phyloP scores from a whole-genome alignment of 805 yeast genomes.

The Candida nemodendra region DNA sequence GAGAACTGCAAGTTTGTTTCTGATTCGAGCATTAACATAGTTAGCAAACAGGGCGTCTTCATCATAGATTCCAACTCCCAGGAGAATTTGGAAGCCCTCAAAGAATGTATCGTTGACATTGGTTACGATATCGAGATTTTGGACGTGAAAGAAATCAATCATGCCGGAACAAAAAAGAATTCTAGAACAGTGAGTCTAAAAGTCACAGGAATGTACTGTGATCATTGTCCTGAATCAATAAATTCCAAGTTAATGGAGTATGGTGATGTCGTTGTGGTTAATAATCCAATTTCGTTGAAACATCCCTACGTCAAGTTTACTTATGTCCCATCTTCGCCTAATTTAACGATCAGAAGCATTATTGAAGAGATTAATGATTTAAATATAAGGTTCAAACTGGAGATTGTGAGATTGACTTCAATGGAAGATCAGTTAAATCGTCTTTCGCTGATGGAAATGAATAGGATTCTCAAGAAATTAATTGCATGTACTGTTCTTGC shows the following conservation, averaged over 20 bases:
- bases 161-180: conserved; percentile 45
- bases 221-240: conserved; percentile 62
- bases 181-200: conserved; percentile 57
- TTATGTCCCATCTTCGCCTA: conserved; percentile 57
- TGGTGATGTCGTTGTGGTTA: conserved; percentile 57
- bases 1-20: conserved; percentile 50
- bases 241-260: conserved; percentile 46
- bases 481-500: conserved; percentile 51
- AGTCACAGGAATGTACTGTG: conserved; percentile 68
- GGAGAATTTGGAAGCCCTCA: conserved; percentile 38
- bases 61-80: conserved; percentile 44
- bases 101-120: conserved; percentile 56
- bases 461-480: conserved; percentile 45
- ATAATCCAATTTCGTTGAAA: conserved; percentile 52
- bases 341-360: conserved; percentile 55
- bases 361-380: conserved; percentile 47
- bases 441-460: conserved; percentile 49
- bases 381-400: conserved; percentile 46
- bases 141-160: conserved; percentile 43
- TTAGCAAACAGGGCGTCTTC: conserved; percentile 64
- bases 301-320: conserved; percentile 63
- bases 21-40: conserved; percentile 52
- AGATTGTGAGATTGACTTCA: conserved; percentile 51
- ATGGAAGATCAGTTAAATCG: conserved; percentile 62
- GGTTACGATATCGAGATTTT: conserved; percentile 62